Base-by-base conservation (phyloP, 2,329 filamentous ascomycete genomes). In the Fusarium sp. region DNA sequence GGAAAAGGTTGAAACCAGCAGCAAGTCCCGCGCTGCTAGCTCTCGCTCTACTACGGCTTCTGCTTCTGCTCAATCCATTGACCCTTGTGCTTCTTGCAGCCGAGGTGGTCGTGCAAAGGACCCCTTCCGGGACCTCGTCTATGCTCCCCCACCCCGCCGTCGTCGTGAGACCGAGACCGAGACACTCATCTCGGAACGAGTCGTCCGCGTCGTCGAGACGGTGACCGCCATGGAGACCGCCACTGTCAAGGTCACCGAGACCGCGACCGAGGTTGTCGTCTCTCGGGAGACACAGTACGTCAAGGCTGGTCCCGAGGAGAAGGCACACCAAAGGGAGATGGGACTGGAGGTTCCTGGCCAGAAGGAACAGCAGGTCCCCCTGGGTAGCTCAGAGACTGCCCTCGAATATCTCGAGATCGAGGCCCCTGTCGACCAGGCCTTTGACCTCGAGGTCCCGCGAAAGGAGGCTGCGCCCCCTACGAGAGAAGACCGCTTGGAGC, bases 151-250 rank as follows among this genome's bases (percentile, higher is more conserved):
- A 35, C 47, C 57, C 3, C 57, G 62, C 3, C 78, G 62, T 4
- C 78, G 78, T 7, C 78, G 78, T 9, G 79, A 82, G 63, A 71
- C 24, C 3, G 72, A 74, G 58, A 72, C 37, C 6, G 71, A 76
- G 62, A 70, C 70, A 0, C 66, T 75, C 6, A 64, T 75, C 27
- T 75, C 75, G 22, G 72, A 80, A 56, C 69, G 73, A 29, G 72
- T 79, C 0, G 77, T 84, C 13, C 78, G 77, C 3, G 73, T 84
- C 7, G 76, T 84, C 11, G 80, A 84, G 70, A 85, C 82, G 8
- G 77, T 81, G 2, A 83, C 80, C 2, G 75, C 80, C 61, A 79
- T 81, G 27, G 79, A 82, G 70, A 82, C 79, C 9, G 75, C 80
- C 20, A 81, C 79, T 14, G 62, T 79, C 29, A 79, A 75, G 34